phyloP scores from a whole-genome alignment of 2,329 filamentous ascomycete species.

The Aspergillus sp. region DNA sequence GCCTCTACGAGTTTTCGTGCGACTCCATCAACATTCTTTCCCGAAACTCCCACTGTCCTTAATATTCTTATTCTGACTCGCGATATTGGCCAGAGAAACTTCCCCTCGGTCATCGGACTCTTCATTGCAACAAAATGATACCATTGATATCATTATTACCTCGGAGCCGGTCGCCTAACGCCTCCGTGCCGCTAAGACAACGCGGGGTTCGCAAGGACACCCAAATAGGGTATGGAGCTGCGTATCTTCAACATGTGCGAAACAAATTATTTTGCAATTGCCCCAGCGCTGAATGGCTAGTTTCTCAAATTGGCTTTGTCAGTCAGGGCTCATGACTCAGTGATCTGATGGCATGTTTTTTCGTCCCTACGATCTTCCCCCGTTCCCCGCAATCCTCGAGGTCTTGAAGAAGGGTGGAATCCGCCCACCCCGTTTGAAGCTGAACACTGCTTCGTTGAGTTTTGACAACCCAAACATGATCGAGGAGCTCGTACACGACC shows the following conservation, averaged over 20 bases:
- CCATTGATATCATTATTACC: constrained; percentile 1
- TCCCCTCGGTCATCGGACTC: too few species aligned
- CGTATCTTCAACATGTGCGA: constrained; percentile 2
- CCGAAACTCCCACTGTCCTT: too few species aligned
- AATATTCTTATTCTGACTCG: too few species aligned
- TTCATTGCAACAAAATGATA: neutral
- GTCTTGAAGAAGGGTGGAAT: neutral
- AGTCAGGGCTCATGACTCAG: neutral
- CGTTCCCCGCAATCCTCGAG: neutral
- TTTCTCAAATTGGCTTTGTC: neutral
- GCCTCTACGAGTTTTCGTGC: too few species aligned
- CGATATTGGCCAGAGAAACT: too few species aligned
- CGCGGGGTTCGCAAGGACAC: constrained; percentile 23
- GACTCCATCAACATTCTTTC: too few species aligned
- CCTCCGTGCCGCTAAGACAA: neutral
- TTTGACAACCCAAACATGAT: constrained; percentile 47
- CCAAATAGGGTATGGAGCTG: constrained; percentile 13
- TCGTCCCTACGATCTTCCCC: neutral
- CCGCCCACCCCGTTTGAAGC: neutral
- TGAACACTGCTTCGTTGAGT: neutral
- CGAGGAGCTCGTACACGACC: constrained; percentile 47
- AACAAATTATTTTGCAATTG: neutral
- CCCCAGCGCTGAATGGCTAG: neutral
- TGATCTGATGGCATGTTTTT: neutral
- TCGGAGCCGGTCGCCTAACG: neutral